phyloP scores from a whole-genome alignment of 805 yeast genomes.

The Candida caryicola region DNA sequence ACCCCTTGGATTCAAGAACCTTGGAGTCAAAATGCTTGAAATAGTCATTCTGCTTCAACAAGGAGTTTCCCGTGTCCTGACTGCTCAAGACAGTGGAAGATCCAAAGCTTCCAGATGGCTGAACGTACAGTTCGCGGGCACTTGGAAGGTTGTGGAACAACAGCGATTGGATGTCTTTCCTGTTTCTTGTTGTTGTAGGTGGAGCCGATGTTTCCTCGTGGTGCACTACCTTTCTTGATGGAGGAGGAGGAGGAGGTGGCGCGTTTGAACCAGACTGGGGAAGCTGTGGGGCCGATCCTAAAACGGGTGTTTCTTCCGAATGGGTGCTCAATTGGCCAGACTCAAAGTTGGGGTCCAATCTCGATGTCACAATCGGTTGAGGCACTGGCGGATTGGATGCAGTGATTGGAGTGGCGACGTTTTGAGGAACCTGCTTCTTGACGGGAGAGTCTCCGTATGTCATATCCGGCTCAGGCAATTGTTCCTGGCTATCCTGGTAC shows the following conservation, averaged over 20 bases:
- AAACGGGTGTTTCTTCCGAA: background rate
- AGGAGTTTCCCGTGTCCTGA: slow-evolving; percentile 42
- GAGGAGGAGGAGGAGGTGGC: slow-evolving; percentile 59
- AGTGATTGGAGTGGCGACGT: background rate
- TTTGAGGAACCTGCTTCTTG: background rate
- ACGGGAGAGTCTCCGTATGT: slow-evolving; percentile 6
- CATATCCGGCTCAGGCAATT: slow-evolving; percentile 7
- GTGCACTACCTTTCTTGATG: slow-evolving; percentile 49
- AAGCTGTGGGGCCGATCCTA: slow-evolving; percentile 12
- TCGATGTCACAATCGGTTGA: background rate
- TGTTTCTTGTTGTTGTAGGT: slow-evolving; percentile 18
- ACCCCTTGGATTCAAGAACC: slow-evolving; percentile 40
- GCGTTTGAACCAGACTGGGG: slow-evolving; percentile 14
- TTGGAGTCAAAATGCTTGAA: slow-evolving; percentile 31
- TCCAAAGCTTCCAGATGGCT: slow-evolving; percentile 7
- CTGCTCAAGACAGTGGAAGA: slow-evolving; percentile 21
- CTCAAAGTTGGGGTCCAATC: background rate
- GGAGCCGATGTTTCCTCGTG: slow-evolving; percentile 13
- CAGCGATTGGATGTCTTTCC: slow-evolving; percentile 45
- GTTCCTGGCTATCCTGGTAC: background rate
- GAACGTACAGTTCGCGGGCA: slow-evolving; percentile 32
- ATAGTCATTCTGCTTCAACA: slow-evolving; percentile 49
- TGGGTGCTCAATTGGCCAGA: background rate
- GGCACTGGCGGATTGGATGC: background rate
- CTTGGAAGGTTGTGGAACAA: slow-evolving; percentile 45